These are phyloP conservation scores for Solanum habrochaites DNA, from an alignment of 257 asterid species.

Conservation along the genomic window DNA sequence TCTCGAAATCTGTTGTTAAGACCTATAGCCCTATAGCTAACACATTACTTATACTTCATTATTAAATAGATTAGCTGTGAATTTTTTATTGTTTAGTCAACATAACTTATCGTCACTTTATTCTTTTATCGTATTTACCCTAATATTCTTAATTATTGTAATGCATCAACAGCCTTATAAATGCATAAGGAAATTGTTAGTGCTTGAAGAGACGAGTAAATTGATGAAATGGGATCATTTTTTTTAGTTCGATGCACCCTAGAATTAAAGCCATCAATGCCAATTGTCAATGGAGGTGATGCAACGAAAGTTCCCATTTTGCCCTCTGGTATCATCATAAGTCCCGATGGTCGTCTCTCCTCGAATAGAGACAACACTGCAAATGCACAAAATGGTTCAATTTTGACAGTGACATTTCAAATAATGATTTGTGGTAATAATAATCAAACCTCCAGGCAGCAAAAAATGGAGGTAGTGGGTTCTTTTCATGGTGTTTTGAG, in stretches of 20 bases:
- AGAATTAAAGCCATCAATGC: background rate
- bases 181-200: conserved; percentile 33
- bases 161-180: conserved; percentile 29
- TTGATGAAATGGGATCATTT: conserved; percentile 35
- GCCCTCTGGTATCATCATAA: conserved; percentile 57
- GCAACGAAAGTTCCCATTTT: conserved; percentile 21
- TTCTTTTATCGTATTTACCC: background rate
- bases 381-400: conserved; percentile 21
- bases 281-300: conserved; percentile 33
- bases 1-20: background rate
- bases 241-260: conserved; percentile 46
- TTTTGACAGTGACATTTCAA: conserved; percentile 47
- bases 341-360: conserved; percentile 28
- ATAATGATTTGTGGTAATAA: conserved; percentile 3
- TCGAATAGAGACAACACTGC: background rate
- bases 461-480: conserved; percentile 35
- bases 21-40: background rate
- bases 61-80: background rate
- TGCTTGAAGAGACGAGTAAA: conserved; percentile 60
- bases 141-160: background rate
- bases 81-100: background rate
- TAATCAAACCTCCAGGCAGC: conserved; percentile 19
- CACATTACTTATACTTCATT: background rate
- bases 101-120: background rate
- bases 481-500: conserved; percentile 30